phyloP scores from a whole-genome alignment of 2,329 filamentous ascomycete genomes.

The Aspergillus sp. region DNA sequence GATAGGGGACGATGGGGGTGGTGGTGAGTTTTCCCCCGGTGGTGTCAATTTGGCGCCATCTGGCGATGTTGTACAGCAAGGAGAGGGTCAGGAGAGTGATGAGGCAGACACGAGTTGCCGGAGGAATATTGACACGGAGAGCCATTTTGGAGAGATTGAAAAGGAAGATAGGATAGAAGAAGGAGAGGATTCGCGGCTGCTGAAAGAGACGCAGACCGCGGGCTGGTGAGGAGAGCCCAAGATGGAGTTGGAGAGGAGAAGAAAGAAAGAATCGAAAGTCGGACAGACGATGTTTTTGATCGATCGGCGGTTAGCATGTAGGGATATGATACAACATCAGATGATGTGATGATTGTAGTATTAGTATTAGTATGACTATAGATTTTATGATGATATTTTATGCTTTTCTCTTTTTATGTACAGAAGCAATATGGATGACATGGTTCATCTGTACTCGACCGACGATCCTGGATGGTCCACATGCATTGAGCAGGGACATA shows the following conservation, averaged over 20 bases:
- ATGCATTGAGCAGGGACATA: too few species aligned
- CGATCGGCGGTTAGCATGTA: not conserved
- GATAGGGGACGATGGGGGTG: conserved; percentile 71
- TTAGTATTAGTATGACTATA: too few species aligned
- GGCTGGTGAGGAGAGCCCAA: conserved; percentile 13
- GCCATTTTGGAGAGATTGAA: conserved; percentile 54
- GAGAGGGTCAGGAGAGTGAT: conserved; percentile 71
- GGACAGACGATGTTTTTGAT: not conserved
- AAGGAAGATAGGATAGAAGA: not conserved
- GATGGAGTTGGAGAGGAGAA: conserved; percentile 1
- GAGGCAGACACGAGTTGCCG: conserved; percentile 79
- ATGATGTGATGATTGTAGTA: too few species aligned
- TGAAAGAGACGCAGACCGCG: conserved; percentile 13
- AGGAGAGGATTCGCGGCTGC: conserved; percentile 14
- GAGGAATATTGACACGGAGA: conserved; percentile 83
- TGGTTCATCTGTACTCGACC: too few species aligned
- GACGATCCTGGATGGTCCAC: too few species aligned
- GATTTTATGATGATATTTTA: too few species aligned
- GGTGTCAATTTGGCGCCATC: conserved; percentile 65
- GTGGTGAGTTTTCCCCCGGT: conserved; percentile 32
- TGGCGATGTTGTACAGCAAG: conserved; percentile 65
- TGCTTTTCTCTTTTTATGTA: too few species aligned
- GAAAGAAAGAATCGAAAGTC: conserved; percentile 1
- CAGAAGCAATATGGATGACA: too few species aligned
- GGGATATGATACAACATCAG: too few species aligned